phyloP scores from a whole-genome alignment of 2,329 filamentous ascomycete genomes.

The Neonectria neomacrospora region DNA sequence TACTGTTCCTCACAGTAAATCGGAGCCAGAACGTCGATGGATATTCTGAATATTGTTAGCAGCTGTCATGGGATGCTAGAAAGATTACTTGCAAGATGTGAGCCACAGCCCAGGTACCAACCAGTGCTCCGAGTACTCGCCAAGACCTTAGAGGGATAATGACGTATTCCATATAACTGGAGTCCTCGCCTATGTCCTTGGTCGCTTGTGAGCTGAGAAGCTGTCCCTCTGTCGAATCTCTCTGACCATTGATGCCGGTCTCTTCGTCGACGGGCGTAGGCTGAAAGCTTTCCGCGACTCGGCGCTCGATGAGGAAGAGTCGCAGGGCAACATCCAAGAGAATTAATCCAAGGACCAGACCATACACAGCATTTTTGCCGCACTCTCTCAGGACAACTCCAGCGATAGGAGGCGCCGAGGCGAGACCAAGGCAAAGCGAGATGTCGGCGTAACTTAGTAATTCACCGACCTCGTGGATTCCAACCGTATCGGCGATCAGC shows the following conservation, averaged over 20 bases:
- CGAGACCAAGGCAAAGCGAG: slow-evolving; percentile 25
- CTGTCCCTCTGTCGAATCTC: background rate
- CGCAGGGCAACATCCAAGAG: slow-evolving; percentile 26
- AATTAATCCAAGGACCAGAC: slow-evolving; percentile 21
- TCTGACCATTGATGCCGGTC: background rate
- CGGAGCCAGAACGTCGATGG: slow-evolving; percentile 24
- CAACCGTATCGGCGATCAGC: slow-evolving; percentile 27
- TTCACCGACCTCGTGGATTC: slow-evolving; percentile 11
- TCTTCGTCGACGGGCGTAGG: background rate
- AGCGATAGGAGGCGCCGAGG: slow-evolving; percentile 16
- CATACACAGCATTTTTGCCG: slow-evolving; percentile 24
- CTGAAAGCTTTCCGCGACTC: slow-evolving; percentile 11
- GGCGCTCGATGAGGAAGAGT: slow-evolving; percentile 24
- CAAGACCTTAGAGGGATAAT: slow-evolving; percentile 23
- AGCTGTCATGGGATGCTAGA: background rate
- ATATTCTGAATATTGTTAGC: slow-evolving; percentile 21
- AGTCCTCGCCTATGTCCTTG: background rate
- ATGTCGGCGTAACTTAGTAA: slow-evolving; percentile 24
- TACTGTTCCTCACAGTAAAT: slow-evolving; percentile 23
- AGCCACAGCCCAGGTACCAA: slow-evolving; percentile 27
- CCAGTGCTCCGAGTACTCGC: slow-evolving; percentile 25
- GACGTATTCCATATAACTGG: slow-evolving; percentile 14
- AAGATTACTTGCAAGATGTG: slow-evolving; percentile 27
- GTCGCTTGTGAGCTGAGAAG: background rate
- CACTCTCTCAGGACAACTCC: slow-evolving; percentile 8